Percentiles rank a stretch among this genome's conserved stretches.
Evolutionary conservation across 306 rosid genomes (phyloP).

Genomic region (Adenanthera pavonina): DNA sequence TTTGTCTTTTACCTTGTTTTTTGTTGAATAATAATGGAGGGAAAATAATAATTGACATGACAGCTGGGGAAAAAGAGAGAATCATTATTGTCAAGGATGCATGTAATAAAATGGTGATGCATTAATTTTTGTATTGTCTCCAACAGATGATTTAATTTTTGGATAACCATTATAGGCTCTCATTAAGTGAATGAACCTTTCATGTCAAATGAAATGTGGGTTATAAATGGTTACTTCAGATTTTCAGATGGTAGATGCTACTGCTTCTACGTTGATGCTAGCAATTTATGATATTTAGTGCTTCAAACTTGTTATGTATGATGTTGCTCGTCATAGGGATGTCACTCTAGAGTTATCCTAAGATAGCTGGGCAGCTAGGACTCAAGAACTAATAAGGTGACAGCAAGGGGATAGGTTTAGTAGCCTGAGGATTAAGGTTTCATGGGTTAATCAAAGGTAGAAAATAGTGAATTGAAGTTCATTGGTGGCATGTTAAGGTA

Average conservation of each 20-base stretch:
- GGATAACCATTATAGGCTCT: conserved; percentile 14
- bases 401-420: neutral
- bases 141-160: conserved; percentile 7
- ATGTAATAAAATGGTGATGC: neutral
- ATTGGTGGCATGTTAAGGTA: neutral
- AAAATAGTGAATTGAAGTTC: neutral
- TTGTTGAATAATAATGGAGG: conserved; percentile 9
- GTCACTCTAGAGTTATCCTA: neutral
- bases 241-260: conserved; percentile 24
- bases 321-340: conserved; percentile 11
- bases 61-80: conserved; percentile 5
- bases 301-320: conserved; percentile 5
- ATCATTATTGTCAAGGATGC: neutral
- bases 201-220: neutral
- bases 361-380: conserved; percentile 12
- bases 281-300: neutral
- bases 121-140: neutral
- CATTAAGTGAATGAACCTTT: conserved; percentile 7
- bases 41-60: neutral
- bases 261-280: neutral
- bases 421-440: neutral
- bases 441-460: neutral
- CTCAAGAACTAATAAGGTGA: neutral
- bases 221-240: conserved; percentile 14
- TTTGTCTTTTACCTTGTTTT: neutral